Evolutionary conservation across 1,139 yeast genomes (phyloP).

Genomic region (Geotrichum aggregatum): DNA sequence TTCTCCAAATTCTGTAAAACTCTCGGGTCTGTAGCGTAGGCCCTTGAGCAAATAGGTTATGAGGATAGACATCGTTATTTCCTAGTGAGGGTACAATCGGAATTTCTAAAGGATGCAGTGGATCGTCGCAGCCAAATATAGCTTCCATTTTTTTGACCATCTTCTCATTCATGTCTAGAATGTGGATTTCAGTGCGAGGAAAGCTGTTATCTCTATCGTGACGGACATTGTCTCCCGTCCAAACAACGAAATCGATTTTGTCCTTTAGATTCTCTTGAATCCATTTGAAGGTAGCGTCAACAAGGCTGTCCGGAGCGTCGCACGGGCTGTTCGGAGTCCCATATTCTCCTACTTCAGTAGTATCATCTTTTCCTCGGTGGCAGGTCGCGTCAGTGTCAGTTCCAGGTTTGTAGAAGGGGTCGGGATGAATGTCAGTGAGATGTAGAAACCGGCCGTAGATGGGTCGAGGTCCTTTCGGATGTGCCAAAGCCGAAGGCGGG

Average conservation of each 20-base stretch:
- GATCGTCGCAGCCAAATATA: slow-evolving; percentile 49
- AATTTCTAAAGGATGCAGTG: slow-evolving; percentile 36
- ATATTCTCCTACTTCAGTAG: slow-evolving; percentile 22
- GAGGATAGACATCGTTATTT: slow-evolving; percentile 86
- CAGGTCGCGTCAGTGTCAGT: slow-evolving; percentile 51
- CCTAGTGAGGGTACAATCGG: slow-evolving; percentile 69
- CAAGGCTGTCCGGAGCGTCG: slow-evolving; percentile 65
- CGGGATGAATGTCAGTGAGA: slow-evolving; percentile 83
- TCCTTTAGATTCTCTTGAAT: slow-evolving; percentile 58
- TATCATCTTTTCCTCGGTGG: slow-evolving; percentile 47
- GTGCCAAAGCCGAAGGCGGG: background rate
- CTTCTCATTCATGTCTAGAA: slow-evolving; percentile 62
- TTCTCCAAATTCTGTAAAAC: slow-evolving; percentile 65
- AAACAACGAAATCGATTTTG: slow-evolving; percentile 75
- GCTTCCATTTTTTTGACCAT: slow-evolving; percentile 54
- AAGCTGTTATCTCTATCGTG: slow-evolving; percentile 73
- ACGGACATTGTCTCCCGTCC: slow-evolving; percentile 89
- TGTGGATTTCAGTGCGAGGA: slow-evolving; percentile 69
- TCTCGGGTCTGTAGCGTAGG: slow-evolving; percentile 82
- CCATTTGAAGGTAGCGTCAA: slow-evolving; percentile 66
- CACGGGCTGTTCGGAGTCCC: slow-evolving; percentile 24
- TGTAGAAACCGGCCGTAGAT: slow-evolving; percentile 75
- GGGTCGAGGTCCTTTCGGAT: slow-evolving; percentile 10
- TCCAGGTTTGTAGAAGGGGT: slow-evolving; percentile 59
- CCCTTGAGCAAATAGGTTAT: slow-evolving; percentile 76